Conservation (phyloP, 495 filamentous ascomycete species). For the Aspergillus cristatus region DNA sequence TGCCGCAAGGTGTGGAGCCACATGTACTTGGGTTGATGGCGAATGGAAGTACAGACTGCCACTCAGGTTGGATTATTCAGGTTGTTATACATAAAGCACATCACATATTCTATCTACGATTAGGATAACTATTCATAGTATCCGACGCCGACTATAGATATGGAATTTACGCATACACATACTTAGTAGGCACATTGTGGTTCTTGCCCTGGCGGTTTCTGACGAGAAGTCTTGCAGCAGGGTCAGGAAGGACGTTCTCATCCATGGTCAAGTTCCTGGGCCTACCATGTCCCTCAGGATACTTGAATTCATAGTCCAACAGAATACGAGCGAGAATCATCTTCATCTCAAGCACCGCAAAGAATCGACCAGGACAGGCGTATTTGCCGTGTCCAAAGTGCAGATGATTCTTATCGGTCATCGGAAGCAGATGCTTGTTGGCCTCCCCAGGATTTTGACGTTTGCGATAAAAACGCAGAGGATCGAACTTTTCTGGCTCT, state of each 20-base stretch:
- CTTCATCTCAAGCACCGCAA: constrained; percentile 44
- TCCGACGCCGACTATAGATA: too few species aligned
- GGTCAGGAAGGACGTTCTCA: not conserved
- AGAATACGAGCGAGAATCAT: constrained; percentile 38
- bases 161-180: too few species aligned
- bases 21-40: too few species aligned
- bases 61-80: too few species aligned
- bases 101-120: too few species aligned
- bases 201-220: too few species aligned
- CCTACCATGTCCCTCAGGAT: not conserved
- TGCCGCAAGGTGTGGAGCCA: too few species aligned
- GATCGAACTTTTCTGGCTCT: constrained; percentile 40
- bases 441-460: constrained; percentile 23
- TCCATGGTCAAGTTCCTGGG: not conserved
- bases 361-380: constrained; percentile 47
- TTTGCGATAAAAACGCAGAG: constrained; percentile 40
- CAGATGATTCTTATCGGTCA: constrained; percentile 31
- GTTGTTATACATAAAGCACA: too few species aligned
- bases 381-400: constrained; percentile 42
- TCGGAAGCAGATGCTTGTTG: constrained; percentile 31
- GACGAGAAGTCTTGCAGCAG: not conserved
- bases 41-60: too few species aligned
- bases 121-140: too few species aligned
- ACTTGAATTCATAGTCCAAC: constrained; percentile 39
- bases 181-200: too few species aligned